These are phyloP conservation scores for Cichorium intybus DNA, from an alignment of 140 eudicot genomes.

Conservation along the genomic window DNA sequence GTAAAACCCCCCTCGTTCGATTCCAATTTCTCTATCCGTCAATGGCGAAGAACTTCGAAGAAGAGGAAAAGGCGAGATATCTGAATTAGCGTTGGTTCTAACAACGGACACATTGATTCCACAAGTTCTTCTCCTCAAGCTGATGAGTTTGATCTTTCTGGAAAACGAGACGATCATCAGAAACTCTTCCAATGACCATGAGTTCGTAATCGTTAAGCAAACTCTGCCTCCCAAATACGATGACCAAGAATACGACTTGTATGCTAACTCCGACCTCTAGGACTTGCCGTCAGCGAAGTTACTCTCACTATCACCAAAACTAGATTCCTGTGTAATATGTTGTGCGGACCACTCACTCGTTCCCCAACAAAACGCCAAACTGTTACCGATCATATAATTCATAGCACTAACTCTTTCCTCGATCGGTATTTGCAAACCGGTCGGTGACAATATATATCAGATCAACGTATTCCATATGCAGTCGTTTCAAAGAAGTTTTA, in stretches of 20 bases:
- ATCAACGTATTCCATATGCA: slow-evolving; percentile 62
- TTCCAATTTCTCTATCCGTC: not conserved
- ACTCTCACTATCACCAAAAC: slow-evolving; percentile 13
- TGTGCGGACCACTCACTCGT: slow-evolving; percentile 70
- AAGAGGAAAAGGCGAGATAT: too few species aligned
- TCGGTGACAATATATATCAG: slow-evolving; percentile 48
- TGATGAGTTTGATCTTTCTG: too few species aligned
- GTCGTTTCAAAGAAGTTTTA: slow-evolving; percentile 40
- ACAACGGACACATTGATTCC: too few species aligned
- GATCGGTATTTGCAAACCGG: slow-evolving; percentile 42
- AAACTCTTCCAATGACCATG: slow-evolving; percentile 48
- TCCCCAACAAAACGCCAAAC: slow-evolving; percentile 65
- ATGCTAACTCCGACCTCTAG: slow-evolving; percentile 76
- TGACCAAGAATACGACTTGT: slow-evolving; percentile 78
- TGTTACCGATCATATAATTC: slow-evolving; percentile 54
- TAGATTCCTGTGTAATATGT: slow-evolving; percentile 45
- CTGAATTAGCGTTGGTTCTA: too few species aligned
- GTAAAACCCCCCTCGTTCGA: not conserved
- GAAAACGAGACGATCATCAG: slow-evolving; percentile 51
- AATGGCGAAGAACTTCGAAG: slow-evolving; percentile 60
- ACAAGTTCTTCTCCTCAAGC: too few species aligned
- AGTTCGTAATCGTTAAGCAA: slow-evolving; percentile 59
- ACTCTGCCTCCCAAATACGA: slow-evolving; percentile 68
- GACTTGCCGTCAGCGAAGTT: slow-evolving; percentile 71
- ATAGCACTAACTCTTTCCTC: slow-evolving; percentile 64